Base-by-base conservation (phyloP, 2,329 filamentous ascomycete genomes). In the Lasiodiplodia hormozganensis region DNA sequence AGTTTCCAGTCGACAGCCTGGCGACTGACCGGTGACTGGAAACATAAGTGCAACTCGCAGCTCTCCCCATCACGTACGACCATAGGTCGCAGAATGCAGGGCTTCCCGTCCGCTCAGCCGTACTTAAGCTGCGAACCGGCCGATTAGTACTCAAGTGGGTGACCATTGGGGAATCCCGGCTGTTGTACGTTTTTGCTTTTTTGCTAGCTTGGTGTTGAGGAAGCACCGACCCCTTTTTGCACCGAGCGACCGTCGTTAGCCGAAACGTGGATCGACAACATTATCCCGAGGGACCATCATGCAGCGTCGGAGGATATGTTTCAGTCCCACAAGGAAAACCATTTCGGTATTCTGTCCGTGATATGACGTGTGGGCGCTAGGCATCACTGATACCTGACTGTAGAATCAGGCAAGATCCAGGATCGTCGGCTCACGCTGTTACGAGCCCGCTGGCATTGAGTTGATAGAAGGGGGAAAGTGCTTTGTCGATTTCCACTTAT, bases 151-250 rank as follows among this genome's bases (percentile, higher is more conserved):
- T 56, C 53, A 56, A 56, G 53, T 56, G 53, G 53, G 53, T 56
- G 53, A 56, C 53, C 53, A 56, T 56, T 56, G 53, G 53, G 53
- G 53, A 56, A 56, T 56, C 53, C 53, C 53, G 53, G 53, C 53
- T 56, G 53, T 56, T 56, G 53, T 56, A 56, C 31, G 53, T 56
- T 56, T 56, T 56, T 8, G n/a, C 34, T 56, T 54, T 56, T 34
- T 51, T 18, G 49, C 21, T 23, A 2, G 43, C 8, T 21, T 56
- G 53, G 53, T 36, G 53, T 56, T 56, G 53, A 56, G 43, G 10
- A 21, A 8, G 53, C 53, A 56, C 28, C 53, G 28, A 14, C 53
- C 53, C 31, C 31, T 11, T 56, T 56, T 56, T 56, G 53, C 53
- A 16, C 28, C 53, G 31, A 56, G 53, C 53, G 28, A 18, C 16